These are phyloP conservation scores for Aspergillus sp. DNA, from an alignment of 2,329 filamentous ascomycete species.

Conservation along the genomic window DNA sequence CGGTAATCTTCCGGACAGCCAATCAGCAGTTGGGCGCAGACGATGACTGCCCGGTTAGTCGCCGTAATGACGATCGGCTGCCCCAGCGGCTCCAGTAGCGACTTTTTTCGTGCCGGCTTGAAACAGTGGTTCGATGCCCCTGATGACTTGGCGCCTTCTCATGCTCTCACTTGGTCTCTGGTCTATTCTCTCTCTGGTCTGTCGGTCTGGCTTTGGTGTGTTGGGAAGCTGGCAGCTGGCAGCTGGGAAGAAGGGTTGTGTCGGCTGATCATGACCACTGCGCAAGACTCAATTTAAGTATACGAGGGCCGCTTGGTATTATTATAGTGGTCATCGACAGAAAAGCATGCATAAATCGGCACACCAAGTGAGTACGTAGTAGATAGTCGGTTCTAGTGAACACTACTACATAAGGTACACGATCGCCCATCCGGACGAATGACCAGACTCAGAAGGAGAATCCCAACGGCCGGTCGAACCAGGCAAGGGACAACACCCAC, in stretches of 20 bases:
- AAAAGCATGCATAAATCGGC: too few relatives aligned
- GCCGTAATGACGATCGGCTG: conserved; percentile 21
- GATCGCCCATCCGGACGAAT: not conserved
- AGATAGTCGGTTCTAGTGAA: not conserved
- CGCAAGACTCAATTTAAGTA: too few relatives aligned
- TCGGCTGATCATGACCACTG: too few relatives aligned
- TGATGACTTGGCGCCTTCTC: conserved; percentile 15
- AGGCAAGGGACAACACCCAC: conserved; percentile 9
- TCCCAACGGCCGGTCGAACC: not conserved
- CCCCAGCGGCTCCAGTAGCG: conserved; percentile 17
- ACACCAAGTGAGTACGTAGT: too few relatives aligned
- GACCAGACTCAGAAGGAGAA: not conserved
- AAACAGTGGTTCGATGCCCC: conserved; percentile 22
- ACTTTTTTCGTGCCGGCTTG: conserved; percentile 11
- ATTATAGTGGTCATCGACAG: too few relatives aligned
- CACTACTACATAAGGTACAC: not conserved
- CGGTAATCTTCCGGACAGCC: conserved; percentile 6
- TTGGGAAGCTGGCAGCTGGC: too few relatives aligned
- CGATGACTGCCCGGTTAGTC: conserved; percentile 6
- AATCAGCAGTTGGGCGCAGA: conserved; percentile 5
- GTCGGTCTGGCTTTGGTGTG: conserved; percentile 3
- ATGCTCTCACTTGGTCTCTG: conserved; percentile 1
- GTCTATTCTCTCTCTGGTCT: not conserved
- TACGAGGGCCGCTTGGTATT: too few relatives aligned
- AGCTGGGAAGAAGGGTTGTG: too few relatives aligned